phyloP scores from a whole-genome alignment of 345 rosid genomes.

The Camelina laxa region DNA sequence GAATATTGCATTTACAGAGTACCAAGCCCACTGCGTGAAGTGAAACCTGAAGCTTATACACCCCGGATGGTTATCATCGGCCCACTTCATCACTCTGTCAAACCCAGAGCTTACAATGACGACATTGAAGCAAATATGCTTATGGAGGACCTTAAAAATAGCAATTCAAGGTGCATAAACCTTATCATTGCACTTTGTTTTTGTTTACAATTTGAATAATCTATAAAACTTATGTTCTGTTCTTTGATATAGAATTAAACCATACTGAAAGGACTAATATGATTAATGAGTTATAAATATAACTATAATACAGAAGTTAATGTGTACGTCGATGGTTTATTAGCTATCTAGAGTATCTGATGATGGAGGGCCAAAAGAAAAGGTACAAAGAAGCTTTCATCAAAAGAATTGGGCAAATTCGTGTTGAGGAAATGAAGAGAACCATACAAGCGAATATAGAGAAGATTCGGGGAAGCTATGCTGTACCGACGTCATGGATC shows the following conservation, averaged over 20 bases:
- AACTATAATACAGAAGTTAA: neutral
- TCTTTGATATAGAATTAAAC: too few species aligned
- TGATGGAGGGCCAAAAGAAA: neutral
- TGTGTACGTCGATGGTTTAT: neutral
- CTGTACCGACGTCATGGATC: neutral
- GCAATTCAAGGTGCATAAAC: too few species aligned
- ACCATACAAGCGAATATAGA: neutral
- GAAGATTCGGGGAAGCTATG: conserved; percentile 5
- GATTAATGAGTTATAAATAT: too few species aligned
- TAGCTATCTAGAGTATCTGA: neutral
- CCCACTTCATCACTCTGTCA: neutral
- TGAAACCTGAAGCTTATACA: conserved; percentile 24
- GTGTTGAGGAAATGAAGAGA: neutral
- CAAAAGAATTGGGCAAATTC: neutral
- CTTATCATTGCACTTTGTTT: too few species aligned
- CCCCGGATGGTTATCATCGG: conserved; percentile 23
- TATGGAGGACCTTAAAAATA: too few species aligned
- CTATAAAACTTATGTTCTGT: too few species aligned
- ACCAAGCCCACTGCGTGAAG: neutral
- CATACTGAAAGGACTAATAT: too few species aligned
- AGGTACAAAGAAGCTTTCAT: neutral
- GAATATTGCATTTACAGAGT: conserved; percentile 7
- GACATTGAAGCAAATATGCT: too few species aligned
- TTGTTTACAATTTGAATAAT: too few species aligned
- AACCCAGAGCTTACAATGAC: neutral